Base-by-base conservation (phyloP, 2,329 filamentous ascomycete species). In the Ceratocystis huliohia region DNA sequence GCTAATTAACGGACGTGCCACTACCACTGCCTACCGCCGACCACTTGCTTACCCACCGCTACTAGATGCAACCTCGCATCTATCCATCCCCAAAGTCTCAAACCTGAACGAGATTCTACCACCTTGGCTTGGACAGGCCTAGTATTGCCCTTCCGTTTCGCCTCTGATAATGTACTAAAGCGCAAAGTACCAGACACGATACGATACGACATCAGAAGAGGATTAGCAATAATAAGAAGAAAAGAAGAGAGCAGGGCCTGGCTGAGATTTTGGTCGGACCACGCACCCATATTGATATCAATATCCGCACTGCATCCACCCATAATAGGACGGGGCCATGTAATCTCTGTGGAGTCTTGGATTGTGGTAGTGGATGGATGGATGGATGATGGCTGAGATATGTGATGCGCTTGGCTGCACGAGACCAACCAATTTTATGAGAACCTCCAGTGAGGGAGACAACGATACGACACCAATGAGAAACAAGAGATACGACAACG, bases 1-100 rank as follows among this genome's bases (percentile, higher is more conserved):
- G 56, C 56, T 59, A 59, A 59, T 59, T 33, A 59, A 59, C 33
- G 28, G 22, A 59, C 48, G 48, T 53, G 22, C 48, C 48, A 53
- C 48, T 41, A 41, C 37, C 37, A 41, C 37, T 15, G 13, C 37
- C 37, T 41, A 41, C 10, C 37, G 4, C 37, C 10, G 37, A 41
- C 37, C 37, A 15, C 37, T 41, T 41, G 13, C 37, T 53, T 22
- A 50, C 48, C n/a, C 17, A 53, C 48, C 46, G 46, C 48, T 53
- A 53, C 48, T 25, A 48, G 20, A 28, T 28, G 25, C 20, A 10
- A 28, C 22, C 20, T 53, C 48, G 48, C 20, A 53, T 53, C 8
- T 53, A 53, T 10, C 8, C 48, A 25, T 10, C n/a, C 22, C 20
- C 48, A 53, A 53, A 53, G 48, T 53, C 48, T 53, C 48, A 53